A percentile compares a stretch with the other conserved stretches of the same genome.
Conservation (phyloP, 306 rosid genomes). For the Sechiopsis laciniata region DNA sequence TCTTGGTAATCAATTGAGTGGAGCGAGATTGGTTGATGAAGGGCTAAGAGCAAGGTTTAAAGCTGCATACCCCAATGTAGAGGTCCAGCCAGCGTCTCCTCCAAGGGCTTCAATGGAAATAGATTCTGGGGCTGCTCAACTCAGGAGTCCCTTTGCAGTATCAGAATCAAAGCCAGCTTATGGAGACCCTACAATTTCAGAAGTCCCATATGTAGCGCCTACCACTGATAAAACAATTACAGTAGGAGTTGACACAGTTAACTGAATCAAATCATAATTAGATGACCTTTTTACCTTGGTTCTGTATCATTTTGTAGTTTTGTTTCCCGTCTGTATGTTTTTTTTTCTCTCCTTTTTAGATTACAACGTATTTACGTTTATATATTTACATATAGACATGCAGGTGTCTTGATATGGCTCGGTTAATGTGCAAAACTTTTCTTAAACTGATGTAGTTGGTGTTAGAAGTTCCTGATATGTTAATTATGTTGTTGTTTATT, state of each 20-base stretch:
- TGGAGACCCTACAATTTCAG: conserved; percentile 46
- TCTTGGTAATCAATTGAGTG: conserved; percentile 85
- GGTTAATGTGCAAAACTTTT: no score
- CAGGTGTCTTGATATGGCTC: no score
- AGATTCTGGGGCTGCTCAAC: conserved; percentile 48
- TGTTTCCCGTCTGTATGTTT: neutral
- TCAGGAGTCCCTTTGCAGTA: conserved; percentile 39
- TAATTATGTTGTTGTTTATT: no score
- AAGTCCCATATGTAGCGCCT: conserved; percentile 35
- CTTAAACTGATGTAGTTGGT: no score
- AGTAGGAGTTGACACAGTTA: conserved; percentile 40
- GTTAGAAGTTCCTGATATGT: no score
- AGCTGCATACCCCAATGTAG: conserved; percentile 95
- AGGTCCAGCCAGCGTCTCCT: conserved; percentile 91
- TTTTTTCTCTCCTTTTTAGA: neutral
- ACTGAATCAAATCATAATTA: conserved; percentile 27
- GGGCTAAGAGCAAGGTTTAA: conserved; percentile 93
- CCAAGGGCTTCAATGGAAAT: conserved; percentile 75
- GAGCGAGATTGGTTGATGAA: conserved; percentile 86
- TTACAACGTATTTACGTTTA: neutral
- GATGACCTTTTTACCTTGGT: neutral
- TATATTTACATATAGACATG: neutral
- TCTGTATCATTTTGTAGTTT: neutral
- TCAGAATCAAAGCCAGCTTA: conserved; percentile 44
- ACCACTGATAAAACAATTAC: conserved; percentile 52